Conservation (phyloP, 495 filamentous ascomycete species). For the Penicillium dipodomyicola region DNA sequence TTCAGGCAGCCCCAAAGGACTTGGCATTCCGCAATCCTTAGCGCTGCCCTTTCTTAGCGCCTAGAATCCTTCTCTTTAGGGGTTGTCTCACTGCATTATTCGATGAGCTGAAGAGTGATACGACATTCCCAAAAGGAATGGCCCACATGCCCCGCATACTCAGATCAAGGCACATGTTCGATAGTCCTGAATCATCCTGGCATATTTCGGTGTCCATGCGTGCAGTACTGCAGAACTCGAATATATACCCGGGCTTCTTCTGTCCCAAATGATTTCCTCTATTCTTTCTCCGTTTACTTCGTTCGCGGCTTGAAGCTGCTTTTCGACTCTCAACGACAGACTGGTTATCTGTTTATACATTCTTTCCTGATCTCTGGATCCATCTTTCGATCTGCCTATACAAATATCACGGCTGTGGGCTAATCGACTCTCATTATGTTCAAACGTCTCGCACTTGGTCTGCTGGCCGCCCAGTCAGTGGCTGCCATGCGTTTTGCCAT, state of each 20-base stretch:
- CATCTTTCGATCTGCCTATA: background rate
- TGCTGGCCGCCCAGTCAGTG: constrained; percentile 34
- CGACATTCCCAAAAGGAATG: constrained; percentile 12
- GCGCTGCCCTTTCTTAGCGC: background rate
- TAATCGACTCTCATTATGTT: constrained; percentile 24
- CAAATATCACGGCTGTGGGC: background rate
- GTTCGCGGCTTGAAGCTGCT: constrained; percentile 4
- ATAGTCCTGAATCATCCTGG: constrained; percentile 8
- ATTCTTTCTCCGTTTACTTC: background rate
- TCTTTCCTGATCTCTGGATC: background rate
- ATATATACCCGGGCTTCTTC: constrained; percentile 2
- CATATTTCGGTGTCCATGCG: constrained; percentile 5
- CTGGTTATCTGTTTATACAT: background rate
- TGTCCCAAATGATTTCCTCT: background rate
- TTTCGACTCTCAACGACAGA: background rate
- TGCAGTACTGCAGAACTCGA: background rate
- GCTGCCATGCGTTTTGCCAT: constrained; percentile 34
- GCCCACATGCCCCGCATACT: constrained; percentile 9
- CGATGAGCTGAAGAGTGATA: background rate
- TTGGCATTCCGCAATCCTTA: constrained; percentile 4
- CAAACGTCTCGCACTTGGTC: constrained; percentile 31
- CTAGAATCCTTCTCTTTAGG: background rate
- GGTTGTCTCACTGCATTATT: background rate
- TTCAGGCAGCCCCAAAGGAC: background rate
- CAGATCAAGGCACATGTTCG: background rate